A percentile compares a stretch with the other conserved stretches of the same genome.
These are phyloP conservation scores for Candida pseudofarinosa DNA, from an alignment of 805 yeast species.

Conservation along the genomic window DNA sequence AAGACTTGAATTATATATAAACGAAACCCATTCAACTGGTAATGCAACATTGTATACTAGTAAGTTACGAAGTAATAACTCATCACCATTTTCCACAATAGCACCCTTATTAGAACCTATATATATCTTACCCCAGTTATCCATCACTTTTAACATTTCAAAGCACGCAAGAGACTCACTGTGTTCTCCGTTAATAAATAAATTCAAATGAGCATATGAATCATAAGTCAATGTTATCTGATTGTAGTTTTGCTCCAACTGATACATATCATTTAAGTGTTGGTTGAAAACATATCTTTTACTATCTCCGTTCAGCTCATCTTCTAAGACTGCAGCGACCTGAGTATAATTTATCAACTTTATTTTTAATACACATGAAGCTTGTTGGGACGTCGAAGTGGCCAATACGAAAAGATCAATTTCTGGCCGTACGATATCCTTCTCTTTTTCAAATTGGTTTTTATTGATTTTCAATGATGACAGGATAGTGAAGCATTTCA, in stretches of 20 bases:
- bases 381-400: conserved; percentile 17
- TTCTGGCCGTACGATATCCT: conserved; percentile 8
- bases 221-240: conserved; percentile 38
- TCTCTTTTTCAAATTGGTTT: conserved; percentile 5
- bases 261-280: conserved; percentile 10
- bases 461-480: conserved; percentile 36
- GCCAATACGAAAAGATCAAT: conserved; percentile 24
- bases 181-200: conserved; percentile 49
- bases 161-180: conserved; percentile 41
- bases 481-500: conserved; percentile 31
- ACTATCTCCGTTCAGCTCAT: conserved; percentile 18
- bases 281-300: conserved; percentile 32
- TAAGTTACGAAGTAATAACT: conserved; percentile 33
- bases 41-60: conserved; percentile 33
- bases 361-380: conserved; percentile 22
- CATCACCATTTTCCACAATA: conserved; percentile 13
- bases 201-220: conserved; percentile 32
- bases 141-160: conserved; percentile 21
- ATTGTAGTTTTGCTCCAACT: conserved; percentile 18
- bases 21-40: conserved; percentile 48
- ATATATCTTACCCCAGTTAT: conserved; percentile 33
- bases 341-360: conserved; percentile 27
- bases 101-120: conserved; percentile 21
- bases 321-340: conserved; percentile 25
- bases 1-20: conserved; percentile 41